These are phyloP conservation scores for Quambalaria eucalypti DNA, from an alignment of 1,284 basidiomycete species.

Conservation along the genomic window DNA sequence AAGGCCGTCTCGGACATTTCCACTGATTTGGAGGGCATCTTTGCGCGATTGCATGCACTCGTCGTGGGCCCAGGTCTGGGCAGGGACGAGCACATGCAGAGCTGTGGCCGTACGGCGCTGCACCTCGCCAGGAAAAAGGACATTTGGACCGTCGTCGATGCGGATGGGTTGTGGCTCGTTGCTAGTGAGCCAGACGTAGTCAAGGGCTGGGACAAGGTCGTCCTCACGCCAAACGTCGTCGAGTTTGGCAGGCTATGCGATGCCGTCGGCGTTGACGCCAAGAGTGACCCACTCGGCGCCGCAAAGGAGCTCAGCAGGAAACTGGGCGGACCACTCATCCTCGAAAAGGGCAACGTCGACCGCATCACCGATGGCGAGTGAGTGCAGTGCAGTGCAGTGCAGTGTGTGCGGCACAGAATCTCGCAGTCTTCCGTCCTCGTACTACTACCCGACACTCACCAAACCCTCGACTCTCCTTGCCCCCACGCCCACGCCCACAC, in stretches of 20 bases:
- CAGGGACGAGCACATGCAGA: conserved; percentile 79
- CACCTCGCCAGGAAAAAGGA: conserved; percentile 54
- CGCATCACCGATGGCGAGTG: conserved; percentile 31
- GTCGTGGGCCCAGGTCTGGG: conserved; percentile 74
- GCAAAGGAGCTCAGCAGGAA: conserved; percentile 55
- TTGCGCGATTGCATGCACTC: conserved; percentile 79
- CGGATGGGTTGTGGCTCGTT: conserved; percentile 73
- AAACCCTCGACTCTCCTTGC: neutral
- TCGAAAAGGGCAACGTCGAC: conserved; percentile 69
- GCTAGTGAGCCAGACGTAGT: conserved; percentile 68
- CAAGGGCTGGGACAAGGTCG: conserved; percentile 67
- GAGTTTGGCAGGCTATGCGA: conserved; percentile 81
- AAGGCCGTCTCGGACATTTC: conserved; percentile 47
- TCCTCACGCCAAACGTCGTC: conserved; percentile 87
- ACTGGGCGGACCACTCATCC: conserved; percentile 76
- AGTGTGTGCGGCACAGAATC: too few species aligned
- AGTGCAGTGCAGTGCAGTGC: neutral
- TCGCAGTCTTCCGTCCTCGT: too few species aligned
- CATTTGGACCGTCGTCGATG: conserved; percentile 86
- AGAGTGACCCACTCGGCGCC: conserved; percentile 42
- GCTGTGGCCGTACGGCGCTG: conserved; percentile 53
- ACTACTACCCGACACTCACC: neutral
- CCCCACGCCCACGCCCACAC: conserved; percentile 26
- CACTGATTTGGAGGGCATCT: conserved; percentile 59
- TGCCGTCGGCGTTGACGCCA: conserved; percentile 54